A percentile compares a stretch with the other conserved stretches of the same genome.
phyloP scores from a whole-genome alignment of 2,329 filamentous ascomycete genomes.

The Xylaria sp. region DNA sequence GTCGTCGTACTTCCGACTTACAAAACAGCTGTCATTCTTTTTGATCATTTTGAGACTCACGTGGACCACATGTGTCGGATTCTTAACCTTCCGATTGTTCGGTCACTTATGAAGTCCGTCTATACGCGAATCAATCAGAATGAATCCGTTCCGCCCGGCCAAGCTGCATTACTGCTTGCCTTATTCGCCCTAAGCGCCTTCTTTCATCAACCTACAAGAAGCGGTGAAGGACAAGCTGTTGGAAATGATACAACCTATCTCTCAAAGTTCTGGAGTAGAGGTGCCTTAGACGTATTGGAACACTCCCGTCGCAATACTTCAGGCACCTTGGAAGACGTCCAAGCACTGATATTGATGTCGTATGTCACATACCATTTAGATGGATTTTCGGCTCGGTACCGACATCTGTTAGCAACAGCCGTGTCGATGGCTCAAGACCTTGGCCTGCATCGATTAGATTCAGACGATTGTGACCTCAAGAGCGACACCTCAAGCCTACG shows the following conservation, averaged over 20 bases:
- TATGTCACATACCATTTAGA: conserved; percentile 39
- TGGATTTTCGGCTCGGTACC: conserved; percentile 38
- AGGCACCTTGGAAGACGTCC: conserved; percentile 38
- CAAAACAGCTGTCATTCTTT: background rate
- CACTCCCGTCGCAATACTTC: conserved; percentile 36
- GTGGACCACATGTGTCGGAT: conserved; percentile 1
- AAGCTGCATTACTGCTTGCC: background rate
- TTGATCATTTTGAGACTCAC: background rate
- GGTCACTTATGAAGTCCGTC: background rate
- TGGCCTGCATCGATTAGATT: conserved; percentile 38
- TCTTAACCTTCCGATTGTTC: background rate
- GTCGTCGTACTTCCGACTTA: background rate
- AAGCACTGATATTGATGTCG: conserved; percentile 39
- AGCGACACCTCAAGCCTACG: background rate
- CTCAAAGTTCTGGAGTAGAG: conserved; percentile 25
- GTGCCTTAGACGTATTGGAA: conserved; percentile 40
- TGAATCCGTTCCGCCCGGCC: background rate
- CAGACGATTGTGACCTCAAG: conserved; percentile 10
- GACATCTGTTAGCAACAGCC: conserved; percentile 34
- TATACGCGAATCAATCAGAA: background rate
- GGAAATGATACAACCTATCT: conserved; percentile 38
- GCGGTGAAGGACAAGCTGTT: background rate
- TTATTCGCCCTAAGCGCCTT: background rate
- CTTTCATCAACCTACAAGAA: background rate
- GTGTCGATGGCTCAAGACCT: conserved; percentile 38